Percentiles rank a stretch among this genome's conserved stretches.
Evolutionary conservation across 768 basidiomycete species (phyloP).

Genomic region (Russula compacta): DNA sequence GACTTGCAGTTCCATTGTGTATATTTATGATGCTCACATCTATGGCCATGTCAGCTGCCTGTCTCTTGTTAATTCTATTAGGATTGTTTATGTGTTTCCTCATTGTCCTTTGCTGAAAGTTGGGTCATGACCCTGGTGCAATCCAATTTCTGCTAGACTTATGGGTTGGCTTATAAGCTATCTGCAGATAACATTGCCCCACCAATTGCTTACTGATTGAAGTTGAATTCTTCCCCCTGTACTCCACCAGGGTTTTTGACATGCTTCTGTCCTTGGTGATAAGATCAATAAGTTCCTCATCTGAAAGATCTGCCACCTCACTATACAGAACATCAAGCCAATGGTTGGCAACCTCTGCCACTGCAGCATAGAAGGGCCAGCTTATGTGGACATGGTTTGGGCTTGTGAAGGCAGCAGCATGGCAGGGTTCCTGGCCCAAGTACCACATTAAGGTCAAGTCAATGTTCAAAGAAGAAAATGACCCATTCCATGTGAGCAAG

Average conservation of each 20-base stretch:
- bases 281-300: slow-evolving; percentile 92
- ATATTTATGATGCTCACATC: slow-evolving; percentile 74
- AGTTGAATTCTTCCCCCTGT: slow-evolving; percentile 93
- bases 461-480: no score
- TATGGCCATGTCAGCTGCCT: slow-evolving; percentile 73
- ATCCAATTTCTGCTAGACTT: background rate
- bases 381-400: no score
- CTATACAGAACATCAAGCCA: slow-evolving; percentile 96
- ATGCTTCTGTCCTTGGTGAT: slow-evolving; percentile 98
- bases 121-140: slow-evolving; percentile 77
- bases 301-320: slow-evolving; percentile 69
- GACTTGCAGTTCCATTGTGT: slow-evolving; percentile 2
- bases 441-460: no score
- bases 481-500: no score
- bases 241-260: slow-evolving; percentile 94
- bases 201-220: slow-evolving; percentile 93
- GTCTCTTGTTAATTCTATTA: slow-evolving; percentile 64
- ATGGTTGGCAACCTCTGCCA: slow-evolving; percentile 87
- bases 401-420: no score
- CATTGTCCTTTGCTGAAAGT: slow-evolving; percentile 66
- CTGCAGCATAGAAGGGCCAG: slow-evolving; percentile 86
- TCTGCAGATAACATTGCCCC: slow-evolving; percentile 86
- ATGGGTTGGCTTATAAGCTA: background rate
- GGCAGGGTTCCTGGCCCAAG: no score
- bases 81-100: slow-evolving; percentile 90